Base-by-base conservation (phyloP, 495 filamentous ascomycete genomes). In the Penicillium longicatenatum region DNA sequence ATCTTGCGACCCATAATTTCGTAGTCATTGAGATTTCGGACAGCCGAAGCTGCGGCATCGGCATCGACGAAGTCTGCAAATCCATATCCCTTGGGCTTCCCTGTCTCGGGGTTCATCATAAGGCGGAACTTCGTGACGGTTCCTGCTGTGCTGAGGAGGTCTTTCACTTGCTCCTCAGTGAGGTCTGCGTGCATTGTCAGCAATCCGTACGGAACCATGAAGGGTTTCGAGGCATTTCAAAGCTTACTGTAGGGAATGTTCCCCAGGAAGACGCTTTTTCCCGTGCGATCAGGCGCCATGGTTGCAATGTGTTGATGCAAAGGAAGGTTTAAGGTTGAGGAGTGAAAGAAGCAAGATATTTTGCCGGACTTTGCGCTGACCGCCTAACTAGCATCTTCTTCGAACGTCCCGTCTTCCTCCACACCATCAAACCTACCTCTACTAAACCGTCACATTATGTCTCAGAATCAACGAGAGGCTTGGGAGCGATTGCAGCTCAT, bases 1-100 rank as follows among this genome's bases (percentile, higher is more conserved):
- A 98, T 82, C 67, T 95, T 96, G 53, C 94, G 86, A 20, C 91
- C 91, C 91, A 96, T 96, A 58, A 97, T 86, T 70, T 98, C 93
- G 79, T 93, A 86, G 69, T 96, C 91, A 77, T 98, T 96, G 31
- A 98, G 80, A 68, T 98, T 98, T 57, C 94, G 88, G 19, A 98
- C 93, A 6, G 94, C 94, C 1, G 92, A 96, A 41, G 93, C 91
- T 19, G 94, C 94, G 7, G 91, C 90, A 65, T 98, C 94, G 73
- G 78, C 80, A 62, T 98, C 94, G 24, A 88, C 84, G 66, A 92
- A 98, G 63, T 98, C 93, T 41, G 91, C 90, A 65, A 98, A 98
- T 21, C 94, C 94, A 67, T 96, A 98, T 12, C 94, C 94, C 71
- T 97, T 98, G 0, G 94, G 94, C 43, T 90, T 85, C 4, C 95